Conservation (phyloP, 1,139 yeast genomes). For the Taphrina sp. region DNA sequence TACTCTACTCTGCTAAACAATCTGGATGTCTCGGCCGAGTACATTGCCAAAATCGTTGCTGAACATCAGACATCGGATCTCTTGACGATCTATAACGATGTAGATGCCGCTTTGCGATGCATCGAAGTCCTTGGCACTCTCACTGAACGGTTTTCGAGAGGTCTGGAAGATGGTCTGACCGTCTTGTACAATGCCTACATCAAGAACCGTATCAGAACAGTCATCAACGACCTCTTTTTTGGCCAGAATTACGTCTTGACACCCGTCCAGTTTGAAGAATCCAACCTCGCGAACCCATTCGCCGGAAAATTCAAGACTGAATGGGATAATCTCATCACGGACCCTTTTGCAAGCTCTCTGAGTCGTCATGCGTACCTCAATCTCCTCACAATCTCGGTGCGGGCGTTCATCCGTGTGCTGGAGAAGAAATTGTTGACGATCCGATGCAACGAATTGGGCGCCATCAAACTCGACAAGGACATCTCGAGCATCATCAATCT, state of each 20-base stretch:
- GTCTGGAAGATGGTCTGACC: slow-evolving; percentile 27
- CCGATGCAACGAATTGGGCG: slow-evolving; percentile 76
- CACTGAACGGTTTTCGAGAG: slow-evolving; percentile 15
- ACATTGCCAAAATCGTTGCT: slow-evolving; percentile 33
- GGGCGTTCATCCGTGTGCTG: slow-evolving; percentile 51
- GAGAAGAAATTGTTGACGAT: slow-evolving; percentile 69
- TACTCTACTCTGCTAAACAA: slow-evolving; percentile 47
- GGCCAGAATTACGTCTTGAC: slow-evolving; percentile 9
- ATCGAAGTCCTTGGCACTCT: slow-evolving; percentile 15
- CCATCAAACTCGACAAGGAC: slow-evolving; percentile 80
- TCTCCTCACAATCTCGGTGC: slow-evolving; percentile 57
- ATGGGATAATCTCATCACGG: slow-evolving; percentile 48
- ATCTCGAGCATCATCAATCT: slow-evolving; percentile 60
- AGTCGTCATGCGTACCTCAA: slow-evolving; percentile 54
- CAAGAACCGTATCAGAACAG: slow-evolving; percentile 14
- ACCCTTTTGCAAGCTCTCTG: slow-evolving; percentile 63
- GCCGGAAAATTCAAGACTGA: slow-evolving; percentile 43
- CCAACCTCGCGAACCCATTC: slow-evolving; percentile 2
- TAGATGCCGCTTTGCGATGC: not conserved
- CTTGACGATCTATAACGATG: slow-evolving; percentile 12
- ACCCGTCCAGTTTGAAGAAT: slow-evolving; percentile 14
- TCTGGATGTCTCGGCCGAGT: slow-evolving; percentile 35
- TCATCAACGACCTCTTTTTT: slow-evolving; percentile 13
- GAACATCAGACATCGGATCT: slow-evolving; percentile 18
- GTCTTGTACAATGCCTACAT: slow-evolving; percentile 21